phyloP scores from a whole-genome alignment of 2,329 filamentous ascomycete species.

The Sporothrix euskadiensis region DNA sequence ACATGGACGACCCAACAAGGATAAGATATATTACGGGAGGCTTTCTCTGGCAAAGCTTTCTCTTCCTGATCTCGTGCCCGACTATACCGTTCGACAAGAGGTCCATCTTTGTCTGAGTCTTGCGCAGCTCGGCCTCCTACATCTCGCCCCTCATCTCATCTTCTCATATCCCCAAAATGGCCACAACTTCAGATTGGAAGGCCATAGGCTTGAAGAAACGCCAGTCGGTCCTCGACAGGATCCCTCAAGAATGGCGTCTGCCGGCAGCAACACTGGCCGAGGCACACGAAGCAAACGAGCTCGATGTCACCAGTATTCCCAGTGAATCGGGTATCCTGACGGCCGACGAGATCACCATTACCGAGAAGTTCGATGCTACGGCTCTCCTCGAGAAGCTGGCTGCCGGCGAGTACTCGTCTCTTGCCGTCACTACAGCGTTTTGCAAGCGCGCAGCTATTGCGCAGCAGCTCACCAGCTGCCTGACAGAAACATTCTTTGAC shows the following conservation, averaged over 20 bases:
- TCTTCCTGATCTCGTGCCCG: background rate
- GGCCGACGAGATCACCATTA: constrained; percentile 23
- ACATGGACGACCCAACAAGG: background rate
- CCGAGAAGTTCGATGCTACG: constrained; percentile 23
- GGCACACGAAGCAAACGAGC: background rate
- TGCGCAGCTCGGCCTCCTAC: background rate
- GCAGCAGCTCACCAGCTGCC: constrained; percentile 42
- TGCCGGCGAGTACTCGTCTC: constrained; percentile 10
- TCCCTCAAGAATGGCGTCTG: constrained; percentile 11
- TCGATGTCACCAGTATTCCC: constrained; percentile 22
- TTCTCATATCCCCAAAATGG: background rate
- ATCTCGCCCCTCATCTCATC: background rate
- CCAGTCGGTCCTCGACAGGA: constrained; percentile 5
- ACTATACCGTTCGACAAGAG: background rate
- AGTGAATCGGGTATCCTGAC: constrained; percentile 24
- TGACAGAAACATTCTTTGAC: constrained; percentile 46
- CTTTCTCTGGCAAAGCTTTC: background rate
- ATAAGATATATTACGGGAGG: background rate
- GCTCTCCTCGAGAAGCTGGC: constrained; percentile 16
- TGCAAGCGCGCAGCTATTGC: constrained; percentile 27
- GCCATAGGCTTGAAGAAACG: background rate
- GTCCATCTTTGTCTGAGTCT: background rate
- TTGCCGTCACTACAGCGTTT: constrained; percentile 24
- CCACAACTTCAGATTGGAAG: background rate
- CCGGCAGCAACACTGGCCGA: background rate